A percentile compares a stretch with the other conserved stretches of the same genome.
Evolutionary conservation across 1,139 yeast genomes (phyloP).

Genomic region (Saccharomyces pastorianus): DNA sequence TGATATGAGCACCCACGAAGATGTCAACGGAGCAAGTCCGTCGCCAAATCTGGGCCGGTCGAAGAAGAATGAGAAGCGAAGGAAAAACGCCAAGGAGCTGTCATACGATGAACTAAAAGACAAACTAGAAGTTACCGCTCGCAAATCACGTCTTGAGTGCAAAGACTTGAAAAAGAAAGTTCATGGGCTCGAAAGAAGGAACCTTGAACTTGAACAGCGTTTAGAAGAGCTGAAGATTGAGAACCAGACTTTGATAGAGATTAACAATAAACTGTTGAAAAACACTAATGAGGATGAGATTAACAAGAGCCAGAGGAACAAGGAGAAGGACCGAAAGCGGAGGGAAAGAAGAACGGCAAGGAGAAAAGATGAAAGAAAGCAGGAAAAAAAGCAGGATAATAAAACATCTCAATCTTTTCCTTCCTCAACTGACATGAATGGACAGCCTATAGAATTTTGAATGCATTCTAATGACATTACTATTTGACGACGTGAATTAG

Average conservation of each 20-base stretch:
- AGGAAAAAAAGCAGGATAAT: neutral
- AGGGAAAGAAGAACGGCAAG: slow-evolving; percentile 1
- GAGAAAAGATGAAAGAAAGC: neutral
- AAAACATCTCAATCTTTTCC: neutral
- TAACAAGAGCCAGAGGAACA: neutral
- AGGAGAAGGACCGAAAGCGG: slow-evolving; percentile 1
- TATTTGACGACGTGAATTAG: neutral
- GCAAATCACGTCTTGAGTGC: neutral
- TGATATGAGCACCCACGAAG: neutral
- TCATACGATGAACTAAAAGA: neutral
- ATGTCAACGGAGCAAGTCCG: neutral
- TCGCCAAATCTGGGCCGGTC: neutral
- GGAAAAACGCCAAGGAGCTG: neutral
- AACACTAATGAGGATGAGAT: neutral
- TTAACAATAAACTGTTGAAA: neutral
- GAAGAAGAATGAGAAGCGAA: neutral
- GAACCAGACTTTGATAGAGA: neutral
- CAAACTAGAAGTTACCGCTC: neutral
- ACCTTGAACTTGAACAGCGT: neutral
- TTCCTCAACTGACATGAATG: neutral
- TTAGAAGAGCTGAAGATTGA: neutral
- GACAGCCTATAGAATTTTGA: neutral
- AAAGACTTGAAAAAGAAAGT: neutral
- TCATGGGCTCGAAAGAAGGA: neutral
- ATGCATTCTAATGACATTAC: neutral